These are phyloP conservation scores for Cyclotella atomus DNA, from an alignment of 108 stramenopile genomes.

Conservation along the genomic window DNA sequence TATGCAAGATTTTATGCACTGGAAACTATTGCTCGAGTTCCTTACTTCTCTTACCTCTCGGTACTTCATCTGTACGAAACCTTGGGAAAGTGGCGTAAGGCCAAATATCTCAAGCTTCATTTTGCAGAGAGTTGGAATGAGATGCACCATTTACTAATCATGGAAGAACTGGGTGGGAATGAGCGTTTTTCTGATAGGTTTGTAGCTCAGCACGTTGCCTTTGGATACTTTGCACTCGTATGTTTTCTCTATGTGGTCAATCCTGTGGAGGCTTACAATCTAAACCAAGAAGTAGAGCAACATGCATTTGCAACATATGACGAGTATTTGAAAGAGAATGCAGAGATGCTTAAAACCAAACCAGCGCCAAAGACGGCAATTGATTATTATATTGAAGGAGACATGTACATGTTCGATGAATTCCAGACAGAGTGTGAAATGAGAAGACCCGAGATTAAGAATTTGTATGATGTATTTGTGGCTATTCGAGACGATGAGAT, in stretches of 20 bases:
- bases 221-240: conserved; percentile 90
- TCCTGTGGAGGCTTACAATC: conserved; percentile 81
- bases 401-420: conserved; percentile 90
- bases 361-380: conserved; percentile 72
- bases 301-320: conserved; percentile 90
- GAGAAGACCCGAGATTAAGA: conserved; percentile 69
- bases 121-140: conserved; percentile 95
- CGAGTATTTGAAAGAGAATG: conserved; percentile 64
- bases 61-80: conserved; percentile 94
- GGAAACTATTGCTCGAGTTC: conserved; percentile 94
- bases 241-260: conserved; percentile 70
- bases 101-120: conserved; percentile 76
- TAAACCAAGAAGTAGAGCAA: conserved; percentile 83
- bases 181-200: conserved; percentile 68
- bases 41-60: conserved; percentile 93
- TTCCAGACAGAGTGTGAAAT: conserved; percentile 67
- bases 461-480: conserved; percentile 84
- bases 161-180: conserved; percentile 94
- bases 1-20: conserved; percentile 91
- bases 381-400: conserved; percentile 74
- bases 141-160: conserved; percentile 95
- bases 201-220: conserved; percentile 90
- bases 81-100: conserved; percentile 74
- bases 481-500: conserved; percentile 88
- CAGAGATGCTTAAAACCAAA: conserved; percentile 57